Percentiles rank a stretch among this genome's conserved stretches.
phyloP scores from a whole-genome alignment of 805 yeast species.

The Suhomyces xylopsoci region DNA sequence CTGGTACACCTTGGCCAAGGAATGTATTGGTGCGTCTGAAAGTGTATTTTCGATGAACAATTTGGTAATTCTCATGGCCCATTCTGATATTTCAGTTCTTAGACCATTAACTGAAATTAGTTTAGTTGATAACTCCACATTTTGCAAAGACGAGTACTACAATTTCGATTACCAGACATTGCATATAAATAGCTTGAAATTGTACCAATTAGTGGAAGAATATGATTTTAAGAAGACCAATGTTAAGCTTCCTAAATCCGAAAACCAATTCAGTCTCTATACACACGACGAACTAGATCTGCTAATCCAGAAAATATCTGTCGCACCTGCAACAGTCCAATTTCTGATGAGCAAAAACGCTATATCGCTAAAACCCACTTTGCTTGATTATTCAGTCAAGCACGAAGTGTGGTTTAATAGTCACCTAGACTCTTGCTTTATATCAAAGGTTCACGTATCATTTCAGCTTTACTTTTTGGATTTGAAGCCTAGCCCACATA shows the following conservation, averaged over 20 bases:
- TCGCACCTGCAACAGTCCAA: background rate
- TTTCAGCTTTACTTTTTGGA: slow-evolving; percentile 40
- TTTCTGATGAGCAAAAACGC: slow-evolving; percentile 26
- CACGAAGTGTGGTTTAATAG: slow-evolving; percentile 54
- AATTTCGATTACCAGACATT: slow-evolving; percentile 37
- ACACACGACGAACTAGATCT: slow-evolving; percentile 23
- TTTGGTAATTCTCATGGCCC: background rate
- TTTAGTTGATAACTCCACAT: background rate
- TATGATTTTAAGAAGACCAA: slow-evolving; percentile 3
- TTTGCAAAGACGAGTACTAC: slow-evolving; percentile 37
- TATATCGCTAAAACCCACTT: slow-evolving; percentile 28
- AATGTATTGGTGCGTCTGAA: slow-evolving; percentile 32
- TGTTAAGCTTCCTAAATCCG: slow-evolving; percentile 19
- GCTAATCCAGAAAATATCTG: slow-evolving; percentile 11
- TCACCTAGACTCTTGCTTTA: slow-evolving; percentile 26
- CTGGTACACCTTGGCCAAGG: slow-evolving; percentile 43
- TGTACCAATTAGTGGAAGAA: background rate
- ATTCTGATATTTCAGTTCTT: slow-evolving; percentile 3
- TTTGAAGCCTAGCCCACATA: slow-evolving; percentile 30
- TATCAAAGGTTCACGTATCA: slow-evolving; percentile 39
- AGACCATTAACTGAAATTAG: background rate
- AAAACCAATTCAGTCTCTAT: slow-evolving; percentile 36
- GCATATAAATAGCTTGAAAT: slow-evolving; percentile 5
- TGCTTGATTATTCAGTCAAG: slow-evolving; percentile 29
- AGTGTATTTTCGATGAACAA: slow-evolving; percentile 15